A percentile compares a stretch with the other conserved stretches of the same genome.
Conservation (phyloP, 1,284 basidiomycete species). For the Pyrrhoderma lamaoense region DNA sequence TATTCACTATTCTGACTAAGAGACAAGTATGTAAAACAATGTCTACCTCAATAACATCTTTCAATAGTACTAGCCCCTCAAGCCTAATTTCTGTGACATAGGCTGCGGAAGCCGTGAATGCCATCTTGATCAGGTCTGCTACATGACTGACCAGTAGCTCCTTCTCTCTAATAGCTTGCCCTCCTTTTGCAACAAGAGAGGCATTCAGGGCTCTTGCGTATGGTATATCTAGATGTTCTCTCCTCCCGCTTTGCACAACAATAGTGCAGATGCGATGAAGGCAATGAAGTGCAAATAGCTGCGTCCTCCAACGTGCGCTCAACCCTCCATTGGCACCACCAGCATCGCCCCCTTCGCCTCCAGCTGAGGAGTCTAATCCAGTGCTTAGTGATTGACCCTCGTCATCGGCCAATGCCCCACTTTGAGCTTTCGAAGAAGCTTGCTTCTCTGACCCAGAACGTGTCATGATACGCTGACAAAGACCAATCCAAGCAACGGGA, state of each 20-base stretch:
- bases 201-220: constrained; percentile 49
- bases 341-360: constrained; percentile 29
- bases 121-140: constrained; percentile 93
- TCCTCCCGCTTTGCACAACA: constrained; percentile 63
- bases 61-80: constrained; percentile 85
- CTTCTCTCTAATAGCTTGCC: background rate
- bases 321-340: constrained; percentile 33
- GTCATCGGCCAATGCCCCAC: constrained; percentile 55
- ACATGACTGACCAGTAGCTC: constrained; percentile 71
- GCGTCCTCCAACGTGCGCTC: constrained; percentile 92
- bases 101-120: constrained; percentile 94
- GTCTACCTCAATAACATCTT: constrained; percentile 87
- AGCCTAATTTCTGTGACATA: constrained; percentile 93
- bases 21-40: background rate
- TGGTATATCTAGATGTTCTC: constrained; percentile 76
- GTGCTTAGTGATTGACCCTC: constrained; percentile 85
- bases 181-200: constrained; percentile 30
- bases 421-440: constrained; percentile 50
- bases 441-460: constrained; percentile 71
- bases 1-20: too few species aligned
- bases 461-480: constrained; percentile 96
- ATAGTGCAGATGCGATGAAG: constrained; percentile 84
- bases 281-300: constrained; percentile 91
- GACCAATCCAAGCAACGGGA: constrained; percentile 95
- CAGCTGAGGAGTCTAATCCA: constrained; percentile 27